Evolutionary conservation across 2,329 filamentous ascomycete genomes (phyloP).

Genomic region (Fusarium sacchari): DNA sequence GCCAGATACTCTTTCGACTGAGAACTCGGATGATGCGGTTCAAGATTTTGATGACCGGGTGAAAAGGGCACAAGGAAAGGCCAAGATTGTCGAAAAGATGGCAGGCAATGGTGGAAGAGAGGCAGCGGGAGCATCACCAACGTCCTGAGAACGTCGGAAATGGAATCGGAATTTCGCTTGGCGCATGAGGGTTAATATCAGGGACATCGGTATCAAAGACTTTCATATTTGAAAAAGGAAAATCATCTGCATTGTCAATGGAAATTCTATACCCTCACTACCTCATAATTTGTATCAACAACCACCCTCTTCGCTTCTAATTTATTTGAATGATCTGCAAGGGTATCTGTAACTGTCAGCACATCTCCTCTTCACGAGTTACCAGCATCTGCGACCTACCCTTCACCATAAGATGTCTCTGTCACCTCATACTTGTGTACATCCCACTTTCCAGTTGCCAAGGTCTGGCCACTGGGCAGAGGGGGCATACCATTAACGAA

Average conservation of each 20-base stretch:
- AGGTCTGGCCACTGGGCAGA: slow-evolving; percentile 76
- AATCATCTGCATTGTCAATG: slow-evolving; percentile 46
- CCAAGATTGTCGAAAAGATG: slow-evolving; percentile 84
- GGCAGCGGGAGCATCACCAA: slow-evolving; percentile 12
- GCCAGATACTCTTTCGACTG: slow-evolving; percentile 77
- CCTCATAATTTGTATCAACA: slow-evolving; percentile 46
- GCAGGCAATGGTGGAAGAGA: slow-evolving; percentile 48
- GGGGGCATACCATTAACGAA: slow-evolving; percentile 85
- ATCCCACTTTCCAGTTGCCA: slow-evolving; percentile 64
- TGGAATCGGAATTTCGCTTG: slow-evolving; percentile 5
- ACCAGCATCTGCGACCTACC: slow-evolving; percentile 63
- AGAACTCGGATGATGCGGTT: slow-evolving; percentile 89
- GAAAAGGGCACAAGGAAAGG: slow-evolving; percentile 84
- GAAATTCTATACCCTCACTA: slow-evolving; percentile 45
- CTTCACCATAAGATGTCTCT: slow-evolving; percentile 75
- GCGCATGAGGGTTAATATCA: not conserved
- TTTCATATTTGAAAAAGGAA: slow-evolving; percentile 27
- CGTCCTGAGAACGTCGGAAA: not conserved
- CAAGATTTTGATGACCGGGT: slow-evolving; percentile 91
- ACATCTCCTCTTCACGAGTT: not conserved
- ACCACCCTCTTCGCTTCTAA: slow-evolving; percentile 31
- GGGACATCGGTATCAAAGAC: not conserved
- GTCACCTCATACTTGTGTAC: slow-evolving; percentile 75
- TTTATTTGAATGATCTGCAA: slow-evolving; percentile 69
- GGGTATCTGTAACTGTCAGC: slow-evolving; percentile 62